These are phyloP conservation scores for Lactuca sativa DNA, from an alignment of 129 eudicot species.

Conservation along the genomic window DNA sequence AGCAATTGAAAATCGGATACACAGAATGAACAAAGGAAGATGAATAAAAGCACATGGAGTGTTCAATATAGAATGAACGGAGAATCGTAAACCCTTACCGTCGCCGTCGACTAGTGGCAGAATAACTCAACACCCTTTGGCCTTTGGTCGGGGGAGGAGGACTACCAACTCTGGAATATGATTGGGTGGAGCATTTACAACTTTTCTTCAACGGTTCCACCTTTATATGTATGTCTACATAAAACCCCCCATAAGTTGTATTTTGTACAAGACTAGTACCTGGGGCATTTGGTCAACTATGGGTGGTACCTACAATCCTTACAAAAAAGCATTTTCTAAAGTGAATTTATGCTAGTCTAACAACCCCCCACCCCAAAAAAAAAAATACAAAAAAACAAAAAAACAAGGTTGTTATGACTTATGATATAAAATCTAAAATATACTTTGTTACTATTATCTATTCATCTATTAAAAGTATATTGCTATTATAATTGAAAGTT, in stretches of 20 bases:
- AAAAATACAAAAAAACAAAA: too few species aligned
- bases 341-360: too few species aligned
- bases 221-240: slow-evolving; percentile 3
- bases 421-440: too few species aligned
- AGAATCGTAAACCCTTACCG: slow-evolving; percentile 21
- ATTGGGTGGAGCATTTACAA: slow-evolving; percentile 19
- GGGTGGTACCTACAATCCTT: not conserved
- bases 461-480: too few species aligned
- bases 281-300: not conserved
- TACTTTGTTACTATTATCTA: too few species aligned
- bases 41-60: not conserved
- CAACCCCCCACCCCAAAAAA: too few species aligned
- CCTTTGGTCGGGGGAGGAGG: not conserved
- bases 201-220: not conserved
- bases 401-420: too few species aligned
- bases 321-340: too few species aligned
- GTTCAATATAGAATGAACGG: slow-evolving; percentile 8
- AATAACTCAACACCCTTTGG: not conserved
- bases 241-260: not conserved
- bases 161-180: slow-evolving; percentile 19
- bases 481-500: too few species aligned
- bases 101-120: slow-evolving; percentile 21
- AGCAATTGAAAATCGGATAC: not conserved
- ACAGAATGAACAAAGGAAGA: not conserved
- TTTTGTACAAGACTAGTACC: slow-evolving; percentile 10